Base-by-base conservation (phyloP, 106 monocot species). In the Platanthera zijinensis region DNA sequence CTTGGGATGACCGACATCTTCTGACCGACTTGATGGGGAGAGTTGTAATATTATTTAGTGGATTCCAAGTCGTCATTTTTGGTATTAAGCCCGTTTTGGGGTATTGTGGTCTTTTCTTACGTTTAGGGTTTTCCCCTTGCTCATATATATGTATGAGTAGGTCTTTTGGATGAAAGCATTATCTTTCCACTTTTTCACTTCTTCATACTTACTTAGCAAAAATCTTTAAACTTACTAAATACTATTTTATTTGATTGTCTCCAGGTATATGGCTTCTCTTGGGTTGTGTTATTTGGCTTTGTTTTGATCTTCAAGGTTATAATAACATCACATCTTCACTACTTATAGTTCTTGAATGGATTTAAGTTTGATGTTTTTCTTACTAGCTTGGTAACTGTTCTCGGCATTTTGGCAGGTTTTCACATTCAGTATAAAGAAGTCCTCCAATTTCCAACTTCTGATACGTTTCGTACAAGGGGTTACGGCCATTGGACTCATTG, bases 231-330 rank as follows among this genome's bases (percentile, higher is more conserved):
- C 1, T 19, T 51, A 49, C 68, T 52, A 12, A 77, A 63, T 50
- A 19, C 50, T 80, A 64, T 69, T 75, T 69, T 75, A 6, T n/a
- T 49, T 75, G 19, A 39, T 30, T 73, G 68, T 81, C 10, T 76
- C 25, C 89, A 96, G 96, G 59, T 96, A 71, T 96, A 93, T 80
- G 92, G 96, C 8, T 93, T 81, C 77, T 96, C 96, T 6, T 96
- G 96, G 93, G 71, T 78, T 75, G 96, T 87, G 51, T 81, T 93
- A 10, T 62, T 89, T 66, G 78, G 67, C 75, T 47, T 89, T 39
- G 84, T 93, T 12, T 12, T 87, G 49, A 83, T 96, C 69, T 96
- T 96, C 78, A 93, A 96, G 96, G 96, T 96, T 68, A 74, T 81
- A 59, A 71, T 74, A 32, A 8, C 11, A 67, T 56, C 51, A 51